Base-by-base conservation (phyloP, 305 asterid genomes). In the Fraxinus latifolia region DNA sequence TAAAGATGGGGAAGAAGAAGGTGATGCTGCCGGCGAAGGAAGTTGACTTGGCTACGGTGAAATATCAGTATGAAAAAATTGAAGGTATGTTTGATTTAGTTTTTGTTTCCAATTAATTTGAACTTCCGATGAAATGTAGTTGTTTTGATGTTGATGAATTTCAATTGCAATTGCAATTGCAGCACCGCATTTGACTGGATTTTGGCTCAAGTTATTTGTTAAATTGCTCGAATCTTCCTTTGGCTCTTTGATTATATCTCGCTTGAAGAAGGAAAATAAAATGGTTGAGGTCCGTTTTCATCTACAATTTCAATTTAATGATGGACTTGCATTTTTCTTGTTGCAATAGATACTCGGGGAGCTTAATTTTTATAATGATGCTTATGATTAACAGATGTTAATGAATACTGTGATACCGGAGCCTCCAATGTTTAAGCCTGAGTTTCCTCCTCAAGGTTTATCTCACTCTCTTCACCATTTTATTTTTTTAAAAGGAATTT, bases 161-260 rank as follows among this genome's bases (percentile, higher is more conserved):
- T 25, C 29, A 17, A 58, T 78, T 80, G 29, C 31, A 17, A 60
- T 65, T 83, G 80, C 77, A 37, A 23, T 73, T 85, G 92, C 90
- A 96, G 99, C 99, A 80, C 99, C 99, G 37, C 97, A 94, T 86
- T 77, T 94, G 91, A 92, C 97, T 84, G 98, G 99, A 83, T 77
- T 86, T 78, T 80, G 62, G 88, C 87, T 96, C 73, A 90, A 90
- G 82, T 44, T 93, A 3, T 92, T 93, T 79, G 90, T 92, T 50
- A 89, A 79, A 81, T 33, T 96, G 88, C 14, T 89, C 7, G 99
- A 96, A 85, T 68, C 92, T 17, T 93, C 96, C 14, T 74, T 93
- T 79, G 98, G 99, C 77, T 80, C 96, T 3, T 76, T 91, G 89
- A 87, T 96, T 32, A 62, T 88, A 8, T 84, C 88, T 78, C 83